Conservation (phyloP, 169 alveolate genomes). For the Babesia ovis region DNA sequence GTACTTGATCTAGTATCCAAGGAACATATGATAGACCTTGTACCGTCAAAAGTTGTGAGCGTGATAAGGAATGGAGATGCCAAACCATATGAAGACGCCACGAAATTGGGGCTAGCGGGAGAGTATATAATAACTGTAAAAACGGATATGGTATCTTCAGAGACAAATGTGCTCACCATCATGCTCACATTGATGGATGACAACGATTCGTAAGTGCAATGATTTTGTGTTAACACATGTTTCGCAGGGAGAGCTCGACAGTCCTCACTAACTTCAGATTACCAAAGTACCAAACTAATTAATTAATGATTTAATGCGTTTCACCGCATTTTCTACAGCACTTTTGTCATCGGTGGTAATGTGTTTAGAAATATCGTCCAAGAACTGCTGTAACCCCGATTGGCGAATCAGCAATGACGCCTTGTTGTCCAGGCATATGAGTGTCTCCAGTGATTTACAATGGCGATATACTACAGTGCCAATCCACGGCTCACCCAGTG, state of each 20-base stretch:
- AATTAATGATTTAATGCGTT: neutral
- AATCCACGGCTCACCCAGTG: neutral
- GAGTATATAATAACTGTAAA: slow-evolving; percentile 2
- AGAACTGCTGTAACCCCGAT: neutral
- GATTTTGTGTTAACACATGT: neutral
- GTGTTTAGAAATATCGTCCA: slow-evolving; percentile 2
- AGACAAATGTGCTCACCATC: slow-evolving; percentile 6
- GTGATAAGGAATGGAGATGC: slow-evolving; percentile 1
- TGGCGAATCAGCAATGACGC: neutral
- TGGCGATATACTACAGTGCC: slow-evolving; percentile 24
- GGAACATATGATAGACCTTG: slow-evolving; percentile 28
- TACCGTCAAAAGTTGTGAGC: slow-evolving; percentile 34
- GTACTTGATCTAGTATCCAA: slow-evolving; percentile 47
- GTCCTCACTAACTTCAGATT: neutral
- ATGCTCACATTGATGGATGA: neutral
- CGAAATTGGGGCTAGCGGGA: slow-evolving; percentile 15
- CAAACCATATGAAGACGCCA: too few species aligned
- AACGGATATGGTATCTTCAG: slow-evolving; percentile 7
- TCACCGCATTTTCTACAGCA: neutral
- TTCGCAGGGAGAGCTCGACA: neutral
- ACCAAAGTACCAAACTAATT: neutral
- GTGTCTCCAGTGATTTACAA: slow-evolving; percentile 31
- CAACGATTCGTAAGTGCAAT: slow-evolving; percentile 3
- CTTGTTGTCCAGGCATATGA: slow-evolving; percentile 19
- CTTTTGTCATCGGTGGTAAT: neutral